Conservation (phyloP, 768 basidiomycete genomes). For the Glaciozyma antarctica region DNA sequence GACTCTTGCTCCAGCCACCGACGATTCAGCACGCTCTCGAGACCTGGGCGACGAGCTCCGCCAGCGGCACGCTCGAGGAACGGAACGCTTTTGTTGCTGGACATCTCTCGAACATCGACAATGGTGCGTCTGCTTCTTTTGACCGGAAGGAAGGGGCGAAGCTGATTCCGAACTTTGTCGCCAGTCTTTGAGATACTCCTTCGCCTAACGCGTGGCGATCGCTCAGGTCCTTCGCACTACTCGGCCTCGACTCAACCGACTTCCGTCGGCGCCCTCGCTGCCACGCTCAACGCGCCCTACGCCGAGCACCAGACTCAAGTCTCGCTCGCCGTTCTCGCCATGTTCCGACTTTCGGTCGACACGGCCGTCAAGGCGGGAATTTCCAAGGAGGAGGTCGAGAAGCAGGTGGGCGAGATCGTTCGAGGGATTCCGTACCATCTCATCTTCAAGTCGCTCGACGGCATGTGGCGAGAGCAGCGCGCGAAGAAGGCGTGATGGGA, state of each 20-base stretch:
- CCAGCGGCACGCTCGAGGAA: conserved; percentile 61
- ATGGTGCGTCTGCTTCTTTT: conserved; percentile 38
- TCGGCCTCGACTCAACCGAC: conserved; percentile 8
- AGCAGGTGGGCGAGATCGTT: conserved; percentile 76
- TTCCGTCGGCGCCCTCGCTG: conserved; percentile 34
- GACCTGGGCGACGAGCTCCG: conserved; percentile 77
- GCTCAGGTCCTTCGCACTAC: conserved; percentile 46
- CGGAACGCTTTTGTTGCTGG: conserved; percentile 81
- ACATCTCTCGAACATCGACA: conserved; percentile 74
- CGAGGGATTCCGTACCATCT: conserved; percentile 76
- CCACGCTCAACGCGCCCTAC: conserved; percentile 56
- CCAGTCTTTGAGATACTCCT: conserved; percentile 77
- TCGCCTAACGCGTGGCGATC: conserved; percentile 80
- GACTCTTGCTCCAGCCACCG: conserved; percentile 54
- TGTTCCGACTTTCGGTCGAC: conserved; percentile 74
- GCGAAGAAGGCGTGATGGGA: not conserved
- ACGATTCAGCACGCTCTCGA: conserved; percentile 86
- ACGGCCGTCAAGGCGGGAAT: conserved; percentile 61
- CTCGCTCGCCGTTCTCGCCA: conserved; percentile 80
- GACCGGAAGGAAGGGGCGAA: not conserved
- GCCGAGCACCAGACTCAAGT: conserved; percentile 87
- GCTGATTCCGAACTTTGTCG: not conserved
- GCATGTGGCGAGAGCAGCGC: conserved; percentile 52
- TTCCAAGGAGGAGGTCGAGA: conserved; percentile 58
- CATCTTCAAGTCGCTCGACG: conserved; percentile 83